Conservation (phyloP, 1,284 basidiomycete genomes). For the Sphaerobolus stellatus region DNA sequence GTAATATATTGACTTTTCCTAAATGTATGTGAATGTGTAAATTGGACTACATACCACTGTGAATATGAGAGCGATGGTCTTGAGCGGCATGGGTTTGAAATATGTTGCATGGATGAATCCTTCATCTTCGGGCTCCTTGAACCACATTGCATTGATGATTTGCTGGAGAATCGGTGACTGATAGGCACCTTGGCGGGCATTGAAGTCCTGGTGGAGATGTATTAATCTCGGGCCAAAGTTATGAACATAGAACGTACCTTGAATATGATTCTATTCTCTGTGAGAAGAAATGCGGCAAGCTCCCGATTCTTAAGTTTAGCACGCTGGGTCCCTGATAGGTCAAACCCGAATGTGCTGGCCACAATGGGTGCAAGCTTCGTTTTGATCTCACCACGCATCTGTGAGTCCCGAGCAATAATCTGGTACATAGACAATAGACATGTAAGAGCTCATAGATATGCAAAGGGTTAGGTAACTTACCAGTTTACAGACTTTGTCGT, state of each 20-base stretch:
- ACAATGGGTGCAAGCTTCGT: constrained; percentile 7
- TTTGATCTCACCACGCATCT: constrained; percentile 12
- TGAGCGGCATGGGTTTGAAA: constrained; percentile 19
- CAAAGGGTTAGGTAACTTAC: no score
- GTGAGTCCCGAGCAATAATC: neutral
- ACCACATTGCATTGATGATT: constrained; percentile 18
- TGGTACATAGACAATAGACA: no score
- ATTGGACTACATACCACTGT: neutral
- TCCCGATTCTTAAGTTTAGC: neutral
- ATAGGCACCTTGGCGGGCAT: neutral
- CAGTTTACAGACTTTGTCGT: no score
- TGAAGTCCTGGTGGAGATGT: neutral
- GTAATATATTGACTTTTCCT: no score
- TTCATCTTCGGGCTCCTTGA: constrained; percentile 15
- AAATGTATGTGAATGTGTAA: neutral
- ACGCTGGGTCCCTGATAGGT: neutral
- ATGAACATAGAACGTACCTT: neutral
- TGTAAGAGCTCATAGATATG: no score
- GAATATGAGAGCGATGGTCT: constrained; percentile 16
- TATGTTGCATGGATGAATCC: constrained; percentile 15
- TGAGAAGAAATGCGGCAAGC: neutral
- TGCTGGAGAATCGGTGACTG: neutral
- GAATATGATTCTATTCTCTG: neutral
- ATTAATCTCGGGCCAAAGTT: neutral
- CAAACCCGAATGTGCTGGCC: neutral